Percentiles rank a stretch among this genome's conserved stretches.
Evolutionary conservation across 805 yeast species (phyloP).

Genomic region (Candida suzukii): DNA sequence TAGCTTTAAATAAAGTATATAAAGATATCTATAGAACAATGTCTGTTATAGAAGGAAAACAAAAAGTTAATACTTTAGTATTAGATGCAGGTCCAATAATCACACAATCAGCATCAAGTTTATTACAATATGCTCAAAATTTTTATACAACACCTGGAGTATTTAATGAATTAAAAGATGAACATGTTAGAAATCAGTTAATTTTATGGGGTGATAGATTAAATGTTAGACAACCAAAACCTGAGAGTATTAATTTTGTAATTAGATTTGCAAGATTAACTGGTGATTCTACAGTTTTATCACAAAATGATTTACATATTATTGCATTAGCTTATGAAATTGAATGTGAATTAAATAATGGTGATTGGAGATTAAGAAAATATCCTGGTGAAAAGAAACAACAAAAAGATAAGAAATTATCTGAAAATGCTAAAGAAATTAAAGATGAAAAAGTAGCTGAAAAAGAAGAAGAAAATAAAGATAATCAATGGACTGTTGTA

Average conservation of each 20-base stretch:
- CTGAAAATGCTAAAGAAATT: conserved; percentile 14
- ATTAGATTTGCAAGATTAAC: conserved; percentile 74
- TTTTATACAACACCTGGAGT: conserved; percentile 93
- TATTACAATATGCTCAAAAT: conserved; percentile 61
- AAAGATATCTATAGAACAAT: background rate
- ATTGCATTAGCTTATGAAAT: conserved; percentile 87
- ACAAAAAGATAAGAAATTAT: conserved; percentile 13
- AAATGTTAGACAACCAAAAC: conserved; percentile 69
- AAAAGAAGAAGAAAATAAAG: conserved; percentile 5
- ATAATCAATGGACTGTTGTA: conserved; percentile 6
- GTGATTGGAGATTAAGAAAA: conserved; percentile 64
- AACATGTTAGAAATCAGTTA: conserved; percentile 70
- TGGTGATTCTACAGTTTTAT: conserved; percentile 85
- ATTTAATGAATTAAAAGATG: conserved; percentile 79
- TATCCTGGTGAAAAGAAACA: conserved; percentile 58
- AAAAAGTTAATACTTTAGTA: conserved; percentile 48
- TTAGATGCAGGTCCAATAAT: conserved; percentile 95
- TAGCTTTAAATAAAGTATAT: no score
- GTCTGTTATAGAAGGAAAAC: background rate
- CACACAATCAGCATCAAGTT: conserved; percentile 70
- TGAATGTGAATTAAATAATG: conserved; percentile 62
- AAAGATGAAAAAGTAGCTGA: conserved; percentile 5
- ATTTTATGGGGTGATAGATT: conserved; percentile 73
- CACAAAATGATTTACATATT: conserved; percentile 87
- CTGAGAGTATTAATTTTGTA: conserved; percentile 56